Evolutionary conservation across 495 filamentous ascomycete genomes (phyloP), one percentile per base, ranked within the genome.

Genomic region (Clavariopsis aquatica): DNA sequence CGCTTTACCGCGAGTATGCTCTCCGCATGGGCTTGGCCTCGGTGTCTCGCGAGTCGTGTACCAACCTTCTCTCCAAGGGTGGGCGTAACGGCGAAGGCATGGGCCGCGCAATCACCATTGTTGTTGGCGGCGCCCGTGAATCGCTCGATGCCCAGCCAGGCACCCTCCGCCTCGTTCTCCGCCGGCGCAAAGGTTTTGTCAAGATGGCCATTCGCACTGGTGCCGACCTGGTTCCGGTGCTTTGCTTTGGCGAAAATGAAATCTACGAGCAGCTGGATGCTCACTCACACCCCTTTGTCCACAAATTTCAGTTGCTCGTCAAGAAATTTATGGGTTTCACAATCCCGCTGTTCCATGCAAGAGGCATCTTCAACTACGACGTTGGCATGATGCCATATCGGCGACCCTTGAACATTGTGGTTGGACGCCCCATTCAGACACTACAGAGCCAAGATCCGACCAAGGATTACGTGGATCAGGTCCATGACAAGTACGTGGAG

Each of bases 331-430:
- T 94, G 75, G 94, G 94, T n/a, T 98, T 96, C 70, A 98, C 94
- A 0, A 80, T 98, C 2, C 94, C 94, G 2, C 77, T 96, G 28
- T 86, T 97, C 60, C 93, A 96, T 76, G 93, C 92, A 1, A 74
- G 92, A 17, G 94, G 94, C 1, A 87, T 98, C 9, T 97, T 98
- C 75, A 98, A 98, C 71, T 98, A 98, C 66, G 94, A 98, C 73
- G 90, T 96, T 0, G 94, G 94, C 0, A 72, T 98, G 56, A 89
- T 98, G 90, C 94, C 94, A 7, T 98, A 98, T 75, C 84, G 95
- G 34, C 79, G 86, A 36, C 87, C 92, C 17, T 68, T 98, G 43
- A 93, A 98, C 71, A 83, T 96, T 34, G 93, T 98, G 8, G 89
- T 96, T 7, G 93, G 93, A 1, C 79, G 82, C 60, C 90, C 92